Evolutionary conservation across 2,329 filamentous ascomycete genomes (phyloP).

Genomic region (Drechslerella dactyloides): DNA sequence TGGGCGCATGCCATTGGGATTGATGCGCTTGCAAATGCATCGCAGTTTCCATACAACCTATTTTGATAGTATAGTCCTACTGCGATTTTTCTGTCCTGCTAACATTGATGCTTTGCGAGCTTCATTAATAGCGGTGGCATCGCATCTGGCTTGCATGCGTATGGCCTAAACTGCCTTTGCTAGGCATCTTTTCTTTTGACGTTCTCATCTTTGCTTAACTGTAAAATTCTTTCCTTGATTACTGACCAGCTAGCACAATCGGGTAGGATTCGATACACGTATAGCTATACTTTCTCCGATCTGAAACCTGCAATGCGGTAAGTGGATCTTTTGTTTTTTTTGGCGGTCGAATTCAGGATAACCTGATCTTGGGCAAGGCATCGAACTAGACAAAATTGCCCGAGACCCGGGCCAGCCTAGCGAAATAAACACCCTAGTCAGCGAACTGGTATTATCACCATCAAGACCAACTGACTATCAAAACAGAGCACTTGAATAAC

Average conservation of each 20-base stretch:
- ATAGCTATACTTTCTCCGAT: conserved; percentile 24
- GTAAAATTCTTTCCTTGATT: conserved; percentile 10
- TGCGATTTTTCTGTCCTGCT: conserved; percentile 9
- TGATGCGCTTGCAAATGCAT: conserved; percentile 14
- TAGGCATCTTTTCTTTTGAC: too few relatives aligned
- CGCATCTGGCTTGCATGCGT: conserved; percentile 5
- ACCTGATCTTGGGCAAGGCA: conserved; percentile 34
- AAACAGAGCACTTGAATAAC: conserved; percentile 3
- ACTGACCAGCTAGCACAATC: conserved; percentile 33
- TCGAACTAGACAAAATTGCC: conserved; percentile 32
- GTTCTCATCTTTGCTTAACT: neutral
- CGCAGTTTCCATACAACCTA: conserved; percentile 33
- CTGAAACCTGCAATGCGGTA: conserved; percentile 49
- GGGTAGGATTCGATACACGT: conserved; percentile 15
- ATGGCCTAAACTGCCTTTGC: neutral
- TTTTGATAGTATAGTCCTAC: conserved; percentile 4
- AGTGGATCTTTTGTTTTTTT: conserved; percentile 39
- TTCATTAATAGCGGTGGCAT: conserved; percentile 7
- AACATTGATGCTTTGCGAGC: conserved; percentile 19
- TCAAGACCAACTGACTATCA: conserved; percentile 36
- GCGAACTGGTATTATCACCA: conserved; percentile 40
- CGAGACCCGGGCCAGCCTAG: conserved; percentile 27
- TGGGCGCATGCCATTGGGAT: neutral
- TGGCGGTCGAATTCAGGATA: conserved; percentile 19
- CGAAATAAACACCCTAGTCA: conserved; percentile 48